Evolutionary conservation across 2,329 filamentous ascomycete species (phyloP).

Genomic region (Pleurostoma richardsiae): DNA sequence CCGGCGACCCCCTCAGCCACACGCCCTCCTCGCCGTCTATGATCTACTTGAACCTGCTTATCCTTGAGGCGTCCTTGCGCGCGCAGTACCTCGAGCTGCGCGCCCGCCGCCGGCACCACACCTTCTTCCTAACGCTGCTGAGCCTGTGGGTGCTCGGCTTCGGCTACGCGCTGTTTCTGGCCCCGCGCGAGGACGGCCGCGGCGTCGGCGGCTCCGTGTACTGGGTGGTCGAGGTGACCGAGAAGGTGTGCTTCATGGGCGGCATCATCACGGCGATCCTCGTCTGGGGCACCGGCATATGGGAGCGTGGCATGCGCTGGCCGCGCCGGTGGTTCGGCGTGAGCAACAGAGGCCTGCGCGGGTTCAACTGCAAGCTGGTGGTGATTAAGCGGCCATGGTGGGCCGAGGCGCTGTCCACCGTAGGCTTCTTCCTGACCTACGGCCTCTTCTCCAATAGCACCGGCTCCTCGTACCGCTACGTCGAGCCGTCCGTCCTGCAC

Average conservation of each 20-base stretch:
- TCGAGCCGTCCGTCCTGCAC: slow-evolving; percentile 59
- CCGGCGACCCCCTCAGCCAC: slow-evolving; percentile 68
- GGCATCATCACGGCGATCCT: slow-evolving; percentile 82
- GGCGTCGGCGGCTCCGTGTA: slow-evolving; percentile 92
- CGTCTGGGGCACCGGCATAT: slow-evolving; percentile 93
- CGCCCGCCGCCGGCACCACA: slow-evolving; percentile 83
- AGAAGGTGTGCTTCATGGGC: slow-evolving; percentile 88
- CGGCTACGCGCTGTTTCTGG: slow-evolving; percentile 84
- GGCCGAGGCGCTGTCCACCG: slow-evolving; percentile 67
- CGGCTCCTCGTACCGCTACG: slow-evolving; percentile 69
- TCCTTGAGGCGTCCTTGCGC: slow-evolving; percentile 90
- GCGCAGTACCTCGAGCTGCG: slow-evolving; percentile 89
- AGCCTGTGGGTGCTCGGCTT: slow-evolving; percentile 79
- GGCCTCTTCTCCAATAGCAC: slow-evolving; percentile 63
- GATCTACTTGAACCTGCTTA: slow-evolving; percentile 96
- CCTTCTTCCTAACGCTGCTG: slow-evolving; percentile 81
- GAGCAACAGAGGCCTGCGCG: slow-evolving; percentile 82
- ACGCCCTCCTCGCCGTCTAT: slow-evolving; percentile 89
- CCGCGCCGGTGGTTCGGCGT: slow-evolving; percentile 85
- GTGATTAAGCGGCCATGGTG: slow-evolving; percentile 79
- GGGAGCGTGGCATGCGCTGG: slow-evolving; percentile 93
- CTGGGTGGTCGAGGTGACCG: slow-evolving; percentile 86
- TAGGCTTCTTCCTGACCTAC: slow-evolving; percentile 75
- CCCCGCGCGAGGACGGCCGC: slow-evolving; percentile 90
- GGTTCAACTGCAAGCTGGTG: slow-evolving; percentile 95